Evolutionary conservation across 768 basidiomycete species (phyloP).

Genomic region (Lepiota subincarnata): DNA sequence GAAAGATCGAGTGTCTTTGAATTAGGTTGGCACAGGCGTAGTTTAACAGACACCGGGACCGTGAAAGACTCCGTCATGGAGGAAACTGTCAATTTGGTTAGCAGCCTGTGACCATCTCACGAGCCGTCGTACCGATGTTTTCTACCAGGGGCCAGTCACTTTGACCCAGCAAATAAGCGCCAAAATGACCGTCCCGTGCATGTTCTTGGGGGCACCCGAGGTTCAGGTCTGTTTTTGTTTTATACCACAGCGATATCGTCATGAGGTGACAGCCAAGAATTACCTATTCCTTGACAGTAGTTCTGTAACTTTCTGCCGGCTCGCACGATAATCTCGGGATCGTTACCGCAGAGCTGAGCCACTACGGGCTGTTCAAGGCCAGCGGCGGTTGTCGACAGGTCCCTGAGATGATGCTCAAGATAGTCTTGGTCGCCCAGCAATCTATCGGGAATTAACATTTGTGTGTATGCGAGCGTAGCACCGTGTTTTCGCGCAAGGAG

Average conservation of each 20-base stretch:
- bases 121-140: slow-evolving; percentile 47
- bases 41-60: slow-evolving; percentile 64
- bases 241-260: neutral
- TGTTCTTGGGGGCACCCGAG: slow-evolving; percentile 76
- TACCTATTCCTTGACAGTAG: slow-evolving; percentile 71
- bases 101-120: neutral
- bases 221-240: slow-evolving; percentile 57
- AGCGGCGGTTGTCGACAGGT: slow-evolving; percentile 34
- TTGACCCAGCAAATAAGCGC: slow-evolving; percentile 70
- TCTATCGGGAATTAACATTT: slow-evolving; percentile 67
- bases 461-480: slow-evolving; percentile 67
- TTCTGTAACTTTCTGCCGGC: slow-evolving; percentile 58
- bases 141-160: slow-evolving; percentile 71
- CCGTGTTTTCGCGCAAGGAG: slow-evolving; percentile 57
- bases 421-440: slow-evolving; percentile 64
- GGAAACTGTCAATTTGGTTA: slow-evolving; percentile 41
- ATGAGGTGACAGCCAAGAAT: slow-evolving; percentile 12
- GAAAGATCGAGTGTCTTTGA: slow-evolving; percentile 54
- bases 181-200: slow-evolving; percentile 63
- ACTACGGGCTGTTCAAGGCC: slow-evolving; percentile 46
- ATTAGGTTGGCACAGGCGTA: slow-evolving; percentile 53
- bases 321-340: slow-evolving; percentile 54
- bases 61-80: slow-evolving; percentile 58
- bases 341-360: slow-evolving; percentile 71
- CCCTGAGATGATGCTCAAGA: slow-evolving; percentile 57